Evolutionary conservation across 345 rosid genomes (phyloP), one percentile per base, ranked within the genome.

Genomic region (Raphanus sativus): DNA sequence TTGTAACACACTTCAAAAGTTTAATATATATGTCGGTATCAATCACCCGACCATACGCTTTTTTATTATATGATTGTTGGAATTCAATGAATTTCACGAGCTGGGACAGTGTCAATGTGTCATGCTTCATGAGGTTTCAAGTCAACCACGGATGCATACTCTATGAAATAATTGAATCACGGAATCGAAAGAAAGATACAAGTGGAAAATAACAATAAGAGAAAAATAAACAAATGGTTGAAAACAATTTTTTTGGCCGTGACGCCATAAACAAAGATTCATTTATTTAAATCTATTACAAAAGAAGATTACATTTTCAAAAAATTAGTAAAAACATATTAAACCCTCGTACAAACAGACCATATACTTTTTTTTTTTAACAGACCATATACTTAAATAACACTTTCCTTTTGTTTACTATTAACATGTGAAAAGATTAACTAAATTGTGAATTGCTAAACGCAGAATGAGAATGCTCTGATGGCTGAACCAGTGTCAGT

Each of bases 141-240:
- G 76, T 77, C 81, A 77, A 77, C 81, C 76, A 77, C 70, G 80
- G 65, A 77, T 58, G 28, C 62, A 62, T 15, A 70, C 64, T 69
- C 65, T 64, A 38, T 4, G 24, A 77, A 77, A 77, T 71, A 26
- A 77, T 77, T 77, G 71, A 64, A 64, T 71, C 81, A 77, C 81
- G 76, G 81, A 62, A 2, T 64, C 2, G 21, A 0, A 77, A 70
- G 4, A 70, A 17, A 28, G 8, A 21, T 36, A 3, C 21, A 33
- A 24, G 11, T 34, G 17, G 26, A 52, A 54, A 69, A 50, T 28
- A 59, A 55, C 10, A 17, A 17, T 17, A 45, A 67, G 32, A 8
- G 5, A 17, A 50, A 50, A 50, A 32, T 9, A 68, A 30, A 32
- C 29, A 45, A 40, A 36, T 36, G 42, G 42, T 8, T 36, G 11